Evolutionary conservation across 805 yeast species (phyloP).

Genomic region (Millerozyma acaciae): DNA sequence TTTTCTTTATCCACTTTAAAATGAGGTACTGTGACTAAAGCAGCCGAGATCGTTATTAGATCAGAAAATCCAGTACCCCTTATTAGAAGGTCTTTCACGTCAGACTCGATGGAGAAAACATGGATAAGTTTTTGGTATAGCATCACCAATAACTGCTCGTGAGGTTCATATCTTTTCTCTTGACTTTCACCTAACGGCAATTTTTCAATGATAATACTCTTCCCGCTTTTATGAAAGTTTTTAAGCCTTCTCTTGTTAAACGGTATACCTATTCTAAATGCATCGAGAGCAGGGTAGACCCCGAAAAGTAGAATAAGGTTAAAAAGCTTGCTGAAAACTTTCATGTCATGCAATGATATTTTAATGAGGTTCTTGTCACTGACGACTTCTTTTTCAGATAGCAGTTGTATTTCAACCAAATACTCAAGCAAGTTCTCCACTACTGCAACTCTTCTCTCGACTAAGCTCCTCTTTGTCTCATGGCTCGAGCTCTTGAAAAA

Average conservation of each 20-base stretch:
- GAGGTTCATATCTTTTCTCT: slow-evolving; percentile 12
- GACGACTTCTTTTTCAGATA: slow-evolving; percentile 23
- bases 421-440: slow-evolving; percentile 33
- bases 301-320: slow-evolving; percentile 68
- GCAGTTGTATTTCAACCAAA: slow-evolving; percentile 36
- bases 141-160: slow-evolving; percentile 22
- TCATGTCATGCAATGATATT: slow-evolving; percentile 83
- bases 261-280: slow-evolving; percentile 58
- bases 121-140: slow-evolving; percentile 25
- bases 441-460: slow-evolving; percentile 10
- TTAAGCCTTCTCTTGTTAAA: slow-evolving; percentile 55
- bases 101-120: slow-evolving; percentile 41
- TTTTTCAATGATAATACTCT: slow-evolving; percentile 20
- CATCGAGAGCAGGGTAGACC: slow-evolving; percentile 58
- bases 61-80: slow-evolving; percentile 70
- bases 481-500: slow-evolving; percentile 5
- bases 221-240: slow-evolving; percentile 34
- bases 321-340: slow-evolving; percentile 59
- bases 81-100: slow-evolving; percentile 49
- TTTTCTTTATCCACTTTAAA: slow-evolving; percentile 13
- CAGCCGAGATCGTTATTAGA: slow-evolving; percentile 46
- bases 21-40: slow-evolving; percentile 36
- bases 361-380: slow-evolving; percentile 41
- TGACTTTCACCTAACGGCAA: slow-evolving; percentile 9
- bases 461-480: slow-evolving; percentile 1